phyloP scores from a whole-genome alignment of 2,329 filamentous ascomycete species.

The Didymellaceae sp. region DNA sequence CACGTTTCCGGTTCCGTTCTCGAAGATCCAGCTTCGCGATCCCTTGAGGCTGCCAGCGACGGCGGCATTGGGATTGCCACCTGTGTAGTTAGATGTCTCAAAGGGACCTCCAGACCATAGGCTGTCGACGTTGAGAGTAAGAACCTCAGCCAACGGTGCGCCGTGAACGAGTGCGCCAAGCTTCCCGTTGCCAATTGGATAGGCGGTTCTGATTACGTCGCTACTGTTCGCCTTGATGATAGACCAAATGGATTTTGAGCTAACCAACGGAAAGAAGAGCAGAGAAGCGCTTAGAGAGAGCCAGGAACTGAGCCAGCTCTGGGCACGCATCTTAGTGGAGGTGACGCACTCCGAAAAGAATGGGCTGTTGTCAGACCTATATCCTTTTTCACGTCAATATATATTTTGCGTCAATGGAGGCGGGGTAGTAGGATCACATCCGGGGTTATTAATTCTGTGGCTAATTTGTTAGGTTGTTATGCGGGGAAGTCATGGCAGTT shows the following conservation, averaged over 20 bases:
- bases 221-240: slow-evolving; percentile 24
- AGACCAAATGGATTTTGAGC: slow-evolving; percentile 32
- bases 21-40: slow-evolving; percentile 57
- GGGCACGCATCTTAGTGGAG: not conserved
- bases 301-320: not conserved
- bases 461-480: not conserved
- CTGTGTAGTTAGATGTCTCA: slow-evolving; percentile 52
- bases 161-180: slow-evolving; percentile 57
- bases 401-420: not conserved
- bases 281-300: not conserved
- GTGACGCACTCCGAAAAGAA: too few species aligned
- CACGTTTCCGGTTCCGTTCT: slow-evolving; percentile 57
- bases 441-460: too few species aligned
- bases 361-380: too few species aligned
- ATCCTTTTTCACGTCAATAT: not conserved
- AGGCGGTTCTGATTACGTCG: slow-evolving; percentile 41
- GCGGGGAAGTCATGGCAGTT: not conserved
- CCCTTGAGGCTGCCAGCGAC: slow-evolving; percentile 46
- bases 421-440: not conserved
- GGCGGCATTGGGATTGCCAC: slow-evolving; percentile 54
- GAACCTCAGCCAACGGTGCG: slow-evolving; percentile 50
- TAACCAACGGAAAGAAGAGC: not conserved
- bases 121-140: slow-evolving; percentile 58
- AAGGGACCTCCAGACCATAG: slow-evolving; percentile 61
- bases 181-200: slow-evolving; percentile 59